Conservation (phyloP, 148 eudicot species). For the Nyssa sinensis region DNA sequence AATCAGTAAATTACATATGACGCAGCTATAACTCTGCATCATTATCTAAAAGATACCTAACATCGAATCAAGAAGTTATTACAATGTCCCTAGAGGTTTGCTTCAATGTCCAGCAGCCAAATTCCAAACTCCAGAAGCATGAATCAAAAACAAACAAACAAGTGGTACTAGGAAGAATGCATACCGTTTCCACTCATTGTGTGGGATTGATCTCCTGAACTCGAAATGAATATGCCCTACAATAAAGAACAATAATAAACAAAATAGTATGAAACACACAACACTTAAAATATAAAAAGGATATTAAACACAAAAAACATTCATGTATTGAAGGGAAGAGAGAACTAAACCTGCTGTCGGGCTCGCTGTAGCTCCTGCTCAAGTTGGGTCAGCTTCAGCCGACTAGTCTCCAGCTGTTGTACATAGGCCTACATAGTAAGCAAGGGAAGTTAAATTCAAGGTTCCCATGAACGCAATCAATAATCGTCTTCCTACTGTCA, state of each 20-base stretch:
- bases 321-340: neutral
- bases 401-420: constrained; percentile 70
- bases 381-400: constrained; percentile 60
- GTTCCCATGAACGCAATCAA: neutral
- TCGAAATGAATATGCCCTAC: constrained; percentile 73
- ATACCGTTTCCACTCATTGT: constrained; percentile 65
- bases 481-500: neutral
- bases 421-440: constrained; percentile 65
- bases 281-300: neutral
- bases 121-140: neutral
- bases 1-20: neutral
- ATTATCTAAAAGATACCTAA: neutral
- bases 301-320: neutral
- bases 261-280: neutral
- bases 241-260: constrained; percentile 2
- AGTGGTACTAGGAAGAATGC: constrained; percentile 1
- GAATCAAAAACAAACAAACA: constrained; percentile 2
- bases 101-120: neutral
- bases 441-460: constrained; percentile 1
- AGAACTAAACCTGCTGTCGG: constrained; percentile 49
- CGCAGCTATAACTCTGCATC: neutral
- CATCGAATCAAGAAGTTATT: neutral
- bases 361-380: constrained; percentile 74
- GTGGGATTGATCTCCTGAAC: constrained; percentile 69
- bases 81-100: neutral